A percentile compares a stretch with the other conserved stretches of the same genome.
Conservation (phyloP, 805 yeast species). For the Barnettozyma vustinii region DNA sequence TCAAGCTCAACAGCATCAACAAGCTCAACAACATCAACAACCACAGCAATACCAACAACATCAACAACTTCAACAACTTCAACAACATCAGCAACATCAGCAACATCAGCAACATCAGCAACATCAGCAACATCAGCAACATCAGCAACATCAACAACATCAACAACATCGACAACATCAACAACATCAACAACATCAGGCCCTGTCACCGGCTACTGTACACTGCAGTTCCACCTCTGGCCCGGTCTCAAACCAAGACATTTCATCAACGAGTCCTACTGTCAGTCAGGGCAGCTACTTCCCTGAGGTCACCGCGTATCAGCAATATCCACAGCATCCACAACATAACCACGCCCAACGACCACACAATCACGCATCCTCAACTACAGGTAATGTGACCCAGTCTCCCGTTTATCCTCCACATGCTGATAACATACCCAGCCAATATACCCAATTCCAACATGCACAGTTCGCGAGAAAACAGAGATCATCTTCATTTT, state of each 20-base stretch:
- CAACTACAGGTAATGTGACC: neutral
- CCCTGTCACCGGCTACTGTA: constrained; percentile 13
- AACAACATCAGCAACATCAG: no score
- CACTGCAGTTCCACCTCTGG: constrained; percentile 20
- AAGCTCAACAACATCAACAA: neutral
- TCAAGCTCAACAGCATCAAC: neutral
- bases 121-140: neutral
- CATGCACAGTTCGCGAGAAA: neutral
- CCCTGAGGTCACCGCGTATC: constrained; percentile 17
- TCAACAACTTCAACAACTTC: neutral
- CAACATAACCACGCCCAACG: constrained; percentile 3
- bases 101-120: neutral
- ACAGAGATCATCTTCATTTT: neutral
- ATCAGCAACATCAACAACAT: neutral
- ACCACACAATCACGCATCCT: neutral
- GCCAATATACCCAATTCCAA: neutral
- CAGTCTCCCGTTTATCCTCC: neutral
- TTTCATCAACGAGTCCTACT: constrained; percentile 7
- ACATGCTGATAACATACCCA: neutral
- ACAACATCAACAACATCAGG: neutral
- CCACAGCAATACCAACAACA: neutral
- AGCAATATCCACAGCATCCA: constrained; percentile 9
- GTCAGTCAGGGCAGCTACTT: constrained; percentile 12
- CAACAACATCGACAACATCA: neutral
- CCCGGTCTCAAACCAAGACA: constrained; percentile 9